phyloP scores from a whole-genome alignment of 2,329 filamentous ascomycete species.

The Rutstroemia sp. region DNA sequence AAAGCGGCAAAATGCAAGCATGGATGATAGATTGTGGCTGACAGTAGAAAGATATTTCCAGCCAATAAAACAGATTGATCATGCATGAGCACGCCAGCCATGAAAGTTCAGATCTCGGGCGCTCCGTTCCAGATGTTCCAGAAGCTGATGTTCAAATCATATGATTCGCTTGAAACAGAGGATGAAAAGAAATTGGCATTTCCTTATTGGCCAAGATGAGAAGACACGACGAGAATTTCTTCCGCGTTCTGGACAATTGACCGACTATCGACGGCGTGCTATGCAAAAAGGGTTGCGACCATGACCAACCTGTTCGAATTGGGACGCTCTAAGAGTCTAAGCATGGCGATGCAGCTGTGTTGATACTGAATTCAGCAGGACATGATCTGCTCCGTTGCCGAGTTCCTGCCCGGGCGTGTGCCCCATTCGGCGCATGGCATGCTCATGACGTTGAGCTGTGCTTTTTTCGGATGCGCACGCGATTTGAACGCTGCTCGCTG shows the following conservation, averaged over 20 bases:
- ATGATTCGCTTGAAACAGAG: neutral
- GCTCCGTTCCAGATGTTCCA: conserved; percentile 3
- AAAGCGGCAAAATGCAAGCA: conserved; percentile 3
- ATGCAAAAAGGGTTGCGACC: neutral
- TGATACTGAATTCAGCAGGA: conserved; percentile 6
- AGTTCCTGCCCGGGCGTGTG: neutral
- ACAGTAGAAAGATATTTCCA: neutral
- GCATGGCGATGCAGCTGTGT: conserved; percentile 1
- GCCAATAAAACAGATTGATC: neutral
- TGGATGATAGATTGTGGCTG: neutral
- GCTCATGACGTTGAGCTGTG: neutral
- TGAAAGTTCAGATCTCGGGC: conserved; percentile 2
- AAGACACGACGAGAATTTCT: neutral
- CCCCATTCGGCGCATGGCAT: neutral
- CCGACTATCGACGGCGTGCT: neutral
- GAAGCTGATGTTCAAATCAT: neutral
- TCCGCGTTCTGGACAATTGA: neutral
- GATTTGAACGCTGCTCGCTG: neutral
- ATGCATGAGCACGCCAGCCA: conserved; percentile 9
- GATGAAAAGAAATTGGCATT: neutral
- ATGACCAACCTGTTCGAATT: neutral
- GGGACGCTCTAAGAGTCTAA: neutral
- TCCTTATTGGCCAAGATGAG: neutral
- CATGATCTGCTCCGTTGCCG: neutral
- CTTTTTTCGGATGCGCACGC: neutral